phyloP scores from a whole-genome alignment of 495 filamentous ascomycete genomes.

The Tirmania nivea region DNA sequence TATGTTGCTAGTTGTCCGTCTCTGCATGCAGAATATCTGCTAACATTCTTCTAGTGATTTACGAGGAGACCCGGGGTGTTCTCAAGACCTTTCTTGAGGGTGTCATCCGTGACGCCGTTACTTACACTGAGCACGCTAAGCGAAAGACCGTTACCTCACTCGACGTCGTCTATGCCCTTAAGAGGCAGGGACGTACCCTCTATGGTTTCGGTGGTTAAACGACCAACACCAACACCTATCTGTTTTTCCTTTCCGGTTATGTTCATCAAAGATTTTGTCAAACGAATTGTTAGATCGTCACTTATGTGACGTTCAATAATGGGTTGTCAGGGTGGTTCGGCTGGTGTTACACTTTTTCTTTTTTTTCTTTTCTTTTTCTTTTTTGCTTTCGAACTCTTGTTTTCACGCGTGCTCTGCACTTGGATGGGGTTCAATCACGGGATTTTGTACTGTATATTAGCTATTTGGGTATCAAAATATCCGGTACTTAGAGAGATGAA shows the following conservation, averaged over 20 bases:
- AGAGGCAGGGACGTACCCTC: slow-evolving; percentile 86
- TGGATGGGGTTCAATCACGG: neutral
- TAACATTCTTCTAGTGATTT: slow-evolving; percentile 42
- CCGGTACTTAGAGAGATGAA: neutral
- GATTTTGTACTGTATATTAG: neutral
- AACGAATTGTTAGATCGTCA: neutral
- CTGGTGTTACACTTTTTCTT: neutral
- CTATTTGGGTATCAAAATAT: neutral
- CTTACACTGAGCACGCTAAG: slow-evolving; percentile 94
- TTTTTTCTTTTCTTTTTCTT: neutral
- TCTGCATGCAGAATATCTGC: neutral
- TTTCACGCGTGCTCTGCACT: neutral
- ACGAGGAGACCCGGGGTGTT: slow-evolving; percentile 99
- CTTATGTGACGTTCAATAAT: neutral
- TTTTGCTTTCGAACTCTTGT: neutral
- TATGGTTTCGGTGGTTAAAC: slow-evolving; percentile 96
- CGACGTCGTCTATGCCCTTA: slow-evolving; percentile 88
- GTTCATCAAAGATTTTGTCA: neutral
- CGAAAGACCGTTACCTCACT: slow-evolving; percentile 93
- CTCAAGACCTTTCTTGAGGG: slow-evolving; percentile 99
- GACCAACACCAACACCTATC: neutral
- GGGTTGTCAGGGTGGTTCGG: neutral
- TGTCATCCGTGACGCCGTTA: slow-evolving; percentile 98
- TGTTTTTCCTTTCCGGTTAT: neutral
- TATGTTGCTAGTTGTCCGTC: slow-evolving; percentile 25